Conservation (phyloP, 2,329 filamentous ascomycete species). For the Alternaria consortialis region DNA sequence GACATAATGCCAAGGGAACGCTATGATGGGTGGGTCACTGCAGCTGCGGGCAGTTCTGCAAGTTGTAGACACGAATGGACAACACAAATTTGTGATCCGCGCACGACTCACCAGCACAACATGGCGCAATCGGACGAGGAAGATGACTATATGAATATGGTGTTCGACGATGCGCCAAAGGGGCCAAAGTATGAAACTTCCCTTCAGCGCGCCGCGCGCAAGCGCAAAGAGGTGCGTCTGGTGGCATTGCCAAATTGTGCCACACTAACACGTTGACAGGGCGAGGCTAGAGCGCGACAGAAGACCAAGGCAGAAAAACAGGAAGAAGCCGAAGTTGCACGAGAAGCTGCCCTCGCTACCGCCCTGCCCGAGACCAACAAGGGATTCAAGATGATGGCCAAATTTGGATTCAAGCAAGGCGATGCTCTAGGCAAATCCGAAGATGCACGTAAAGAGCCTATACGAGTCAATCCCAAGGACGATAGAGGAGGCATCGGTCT, state of each 20-base stretch:
- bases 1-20: slow-evolving; percentile 21
- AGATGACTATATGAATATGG: slow-evolving; percentile 98
- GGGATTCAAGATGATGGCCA: slow-evolving; percentile 95
- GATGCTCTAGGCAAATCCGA: slow-evolving; percentile 74
- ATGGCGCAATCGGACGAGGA: slow-evolving; percentile 69
- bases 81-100: slow-evolving; percentile 1
- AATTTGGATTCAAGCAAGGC: slow-evolving; percentile 87
- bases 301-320: slow-evolving; percentile 86
- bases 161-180: slow-evolving; percentile 72
- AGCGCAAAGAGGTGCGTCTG: slow-evolving; percentile 59
- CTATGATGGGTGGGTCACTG: slow-evolving; percentile 24
- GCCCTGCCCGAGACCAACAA: slow-evolving; percentile 79
- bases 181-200: slow-evolving; percentile 66
- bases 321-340: slow-evolving; percentile 74
- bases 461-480: slow-evolving; percentile 79
- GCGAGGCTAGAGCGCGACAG: slow-evolving; percentile 39
- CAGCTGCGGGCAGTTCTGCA: slow-evolving; percentile 12
- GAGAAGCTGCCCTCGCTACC: slow-evolving; percentile 79
- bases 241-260: not conserved
- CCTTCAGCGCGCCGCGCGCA: slow-evolving; percentile 65
- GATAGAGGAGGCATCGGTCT: slow-evolving; percentile 84
- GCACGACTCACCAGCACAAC: slow-evolving; percentile 1
- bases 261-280: slow-evolving; percentile 32
- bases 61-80: slow-evolving; percentile 12
- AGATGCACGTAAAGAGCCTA: slow-evolving; percentile 71